Evolutionary conservation across 1,139 yeast genomes (phyloP).

Genomic region (Arxiozyma slooffiae): DNA sequence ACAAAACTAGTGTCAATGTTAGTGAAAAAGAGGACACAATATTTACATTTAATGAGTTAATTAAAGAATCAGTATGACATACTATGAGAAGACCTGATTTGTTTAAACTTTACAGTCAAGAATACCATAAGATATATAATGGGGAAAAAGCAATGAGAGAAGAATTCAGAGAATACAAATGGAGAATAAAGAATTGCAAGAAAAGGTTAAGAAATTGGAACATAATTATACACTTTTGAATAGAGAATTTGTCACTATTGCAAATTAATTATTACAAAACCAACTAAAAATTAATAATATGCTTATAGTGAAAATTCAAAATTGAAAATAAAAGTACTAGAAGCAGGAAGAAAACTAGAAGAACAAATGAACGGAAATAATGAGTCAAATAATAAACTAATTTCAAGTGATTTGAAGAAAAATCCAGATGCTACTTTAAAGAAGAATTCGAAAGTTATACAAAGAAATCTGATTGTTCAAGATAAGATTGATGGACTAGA

Average conservation of each 20-base stretch:
- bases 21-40: neutral
- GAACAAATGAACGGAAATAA: conserved; percentile 27
- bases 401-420: conserved; percentile 35
- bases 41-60: conserved; percentile 23
- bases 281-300: conserved; percentile 57
- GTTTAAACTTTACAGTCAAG: conserved; percentile 57
- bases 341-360: conserved; percentile 34
- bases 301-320: conserved; percentile 53
- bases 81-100: conserved; percentile 52
- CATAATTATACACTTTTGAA: conserved; percentile 58
- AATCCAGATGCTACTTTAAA: conserved; percentile 46
- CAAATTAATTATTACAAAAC: conserved; percentile 62
- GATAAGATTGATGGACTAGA: conserved; percentile 35
- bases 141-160: conserved; percentile 58
- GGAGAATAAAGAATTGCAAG: conserved; percentile 62
- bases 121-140: conserved; percentile 63
- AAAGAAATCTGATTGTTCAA: conserved; percentile 41
- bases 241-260: conserved; percentile 68
- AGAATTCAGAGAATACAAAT: conserved; percentile 59
- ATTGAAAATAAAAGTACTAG: conserved; percentile 44
- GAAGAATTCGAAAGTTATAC: conserved; percentile 50
- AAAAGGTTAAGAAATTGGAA: conserved; percentile 68
- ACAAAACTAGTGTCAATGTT: neutral
- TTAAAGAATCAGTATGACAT: conserved; percentile 25
- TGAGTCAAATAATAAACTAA: conserved; percentile 18